Conservation (phyloP, 164 flowering plant genomes). For the Chimonanthus praecox region DNA sequence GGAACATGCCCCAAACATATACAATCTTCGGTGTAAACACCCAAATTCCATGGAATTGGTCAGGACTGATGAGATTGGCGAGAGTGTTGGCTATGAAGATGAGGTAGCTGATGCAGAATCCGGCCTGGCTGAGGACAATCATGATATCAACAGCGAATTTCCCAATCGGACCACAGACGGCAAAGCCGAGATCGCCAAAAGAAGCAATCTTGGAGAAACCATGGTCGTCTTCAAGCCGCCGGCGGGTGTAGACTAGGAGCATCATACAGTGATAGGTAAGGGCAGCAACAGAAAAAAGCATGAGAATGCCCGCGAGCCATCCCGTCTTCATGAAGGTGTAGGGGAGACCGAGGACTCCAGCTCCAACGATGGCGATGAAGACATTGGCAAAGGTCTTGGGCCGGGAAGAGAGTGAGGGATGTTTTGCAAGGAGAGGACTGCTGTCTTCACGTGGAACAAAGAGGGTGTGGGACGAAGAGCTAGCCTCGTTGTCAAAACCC, state of each 20-base stretch:
- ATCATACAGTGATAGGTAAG: constrained; percentile 72
- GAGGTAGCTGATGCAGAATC: constrained; percentile 45
- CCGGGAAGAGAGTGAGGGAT: constrained; percentile 41
- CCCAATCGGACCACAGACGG: constrained; percentile 45
- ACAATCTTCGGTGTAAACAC: constrained; percentile 29
- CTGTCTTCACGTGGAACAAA: constrained; percentile 44
- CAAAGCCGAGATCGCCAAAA: constrained; percentile 52
- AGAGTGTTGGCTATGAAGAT: constrained; percentile 59
- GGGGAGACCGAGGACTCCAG: constrained; percentile 85
- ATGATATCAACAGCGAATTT: constrained; percentile 40
- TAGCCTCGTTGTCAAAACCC: constrained; percentile 28
- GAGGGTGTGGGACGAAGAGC: constrained; percentile 32
- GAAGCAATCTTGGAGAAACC: constrained; percentile 29
- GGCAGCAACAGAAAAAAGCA: constrained; percentile 38
- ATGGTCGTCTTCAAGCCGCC: constrained; percentile 28
- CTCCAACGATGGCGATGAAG: constrained; percentile 82
- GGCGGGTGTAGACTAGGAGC: constrained; percentile 49
- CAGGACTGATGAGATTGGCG: constrained; percentile 30
- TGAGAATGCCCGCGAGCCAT: constrained; percentile 46
- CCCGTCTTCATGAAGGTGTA: constrained; percentile 74
- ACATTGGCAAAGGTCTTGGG: constrained; percentile 80
- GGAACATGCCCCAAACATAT: constrained; percentile 64
- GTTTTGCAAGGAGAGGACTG: constrained; percentile 35
- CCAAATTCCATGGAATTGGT: background rate
- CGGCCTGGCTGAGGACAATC: constrained; percentile 58